These are phyloP conservation scores for Penicillium sp. DNA, from an alignment of 2,329 filamentous ascomycete genomes.

Conservation along the genomic window DNA sequence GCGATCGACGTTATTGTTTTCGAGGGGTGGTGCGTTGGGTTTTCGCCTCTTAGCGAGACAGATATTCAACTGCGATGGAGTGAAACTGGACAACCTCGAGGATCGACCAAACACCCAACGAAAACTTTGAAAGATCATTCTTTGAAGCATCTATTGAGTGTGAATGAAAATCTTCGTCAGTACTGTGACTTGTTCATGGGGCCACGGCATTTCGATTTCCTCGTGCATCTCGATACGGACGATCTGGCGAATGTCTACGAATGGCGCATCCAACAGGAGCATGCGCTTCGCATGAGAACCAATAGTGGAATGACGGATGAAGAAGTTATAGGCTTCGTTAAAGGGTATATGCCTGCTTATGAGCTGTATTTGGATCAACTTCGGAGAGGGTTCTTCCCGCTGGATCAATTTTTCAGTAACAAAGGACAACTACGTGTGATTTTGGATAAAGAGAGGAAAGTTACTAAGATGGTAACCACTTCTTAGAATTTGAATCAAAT, in stretches of 20 bases:
- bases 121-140: slow-evolving; percentile 17
- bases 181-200: slow-evolving; percentile 22
- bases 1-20: slow-evolving; percentile 20
- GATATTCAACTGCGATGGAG: slow-evolving; percentile 8
- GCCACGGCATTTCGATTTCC: slow-evolving; percentile 17
- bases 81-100: neutral
- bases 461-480: neutral
- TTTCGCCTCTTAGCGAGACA: slow-evolving; percentile 14
- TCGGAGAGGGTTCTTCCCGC: slow-evolving; percentile 13
- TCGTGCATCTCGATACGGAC: slow-evolving; percentile 21
- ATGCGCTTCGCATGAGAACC: slow-evolving; percentile 12
- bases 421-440: slow-evolving; percentile 19
- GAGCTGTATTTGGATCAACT: slow-evolving; percentile 24
- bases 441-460: slow-evolving; percentile 11
- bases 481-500: too few species aligned
- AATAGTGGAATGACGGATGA: slow-evolving; percentile 20
- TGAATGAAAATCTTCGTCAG: slow-evolving; percentile 12
- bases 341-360: slow-evolving; percentile 25
- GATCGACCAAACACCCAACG: slow-evolving; percentile 3
- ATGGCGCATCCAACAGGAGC: slow-evolving; percentile 22
- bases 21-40: slow-evolving; percentile 24
- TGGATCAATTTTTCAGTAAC: neutral
- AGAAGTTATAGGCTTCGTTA: slow-evolving; percentile 19
- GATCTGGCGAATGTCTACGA: slow-evolving; percentile 20
- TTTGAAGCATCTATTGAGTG: slow-evolving; percentile 12